Conservation (phyloP, 192 early-diverging fungal genomes). For the Martensiomyces pterosporus region DNA sequence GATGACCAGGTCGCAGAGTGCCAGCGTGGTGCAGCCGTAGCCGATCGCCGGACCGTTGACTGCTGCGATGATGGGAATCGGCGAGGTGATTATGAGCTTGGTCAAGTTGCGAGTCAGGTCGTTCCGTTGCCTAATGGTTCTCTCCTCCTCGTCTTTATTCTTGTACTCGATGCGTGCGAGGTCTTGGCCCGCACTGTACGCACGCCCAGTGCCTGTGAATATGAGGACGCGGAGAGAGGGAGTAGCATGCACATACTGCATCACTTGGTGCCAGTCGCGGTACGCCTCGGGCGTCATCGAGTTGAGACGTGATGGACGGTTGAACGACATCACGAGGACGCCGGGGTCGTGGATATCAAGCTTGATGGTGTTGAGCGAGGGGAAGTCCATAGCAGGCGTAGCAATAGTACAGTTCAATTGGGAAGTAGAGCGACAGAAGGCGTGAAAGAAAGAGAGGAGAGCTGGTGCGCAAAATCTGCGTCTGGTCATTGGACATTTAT, state of each 20-base stretch:
- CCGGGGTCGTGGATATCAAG: constrained; percentile 40
- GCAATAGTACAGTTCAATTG: too few relatives aligned
- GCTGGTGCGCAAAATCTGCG: too few relatives aligned
- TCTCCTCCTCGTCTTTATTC: constrained; percentile 7
- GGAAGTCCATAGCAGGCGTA: constrained; percentile 5
- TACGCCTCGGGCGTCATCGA: constrained; percentile 55
- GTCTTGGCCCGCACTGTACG: constrained; percentile 64
- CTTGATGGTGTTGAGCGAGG: constrained; percentile 6
- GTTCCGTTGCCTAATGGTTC: constrained; percentile 10
- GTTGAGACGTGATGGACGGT: constrained; percentile 59
- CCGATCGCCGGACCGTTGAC: constrained; percentile 71
- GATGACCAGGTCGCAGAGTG: constrained; percentile 68
- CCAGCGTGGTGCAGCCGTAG: constrained; percentile 62
- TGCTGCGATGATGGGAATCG: constrained; percentile 65
- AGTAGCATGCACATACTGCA: constrained; percentile 50
- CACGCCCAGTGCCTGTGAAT: constrained; percentile 63
- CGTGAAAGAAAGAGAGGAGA: too few relatives aligned
- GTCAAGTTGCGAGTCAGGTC: constrained; percentile 34
- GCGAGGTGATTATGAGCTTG: constrained; percentile 57
- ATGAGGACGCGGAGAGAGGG: constrained; percentile 56
- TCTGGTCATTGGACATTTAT: too few relatives aligned
- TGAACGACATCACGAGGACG: constrained; percentile 62
- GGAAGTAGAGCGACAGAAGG: too few relatives aligned
- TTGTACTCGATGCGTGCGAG: constrained; percentile 25
- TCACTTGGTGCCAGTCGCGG: constrained; percentile 58